Base-by-base conservation (phyloP, 768 basidiomycete species). In the Suillus subaureus region DNA sequence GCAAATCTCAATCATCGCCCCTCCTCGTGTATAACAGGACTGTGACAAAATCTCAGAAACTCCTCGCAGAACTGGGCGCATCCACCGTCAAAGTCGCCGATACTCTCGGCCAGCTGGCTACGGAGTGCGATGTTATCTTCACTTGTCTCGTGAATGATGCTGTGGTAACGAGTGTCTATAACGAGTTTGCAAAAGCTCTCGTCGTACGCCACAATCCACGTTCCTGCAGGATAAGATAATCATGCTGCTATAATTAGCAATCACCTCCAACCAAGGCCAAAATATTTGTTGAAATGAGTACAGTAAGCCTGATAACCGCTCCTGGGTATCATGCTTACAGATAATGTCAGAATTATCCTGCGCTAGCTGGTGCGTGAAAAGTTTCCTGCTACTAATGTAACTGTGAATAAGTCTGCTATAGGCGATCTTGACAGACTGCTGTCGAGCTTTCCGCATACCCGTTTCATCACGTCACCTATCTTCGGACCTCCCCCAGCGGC, bases 271-370 rank as follows among this genome's bases (percentile, higher is more conserved):
- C 81, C 8, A 82, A 78, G 72, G 76, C 81, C 69, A 94, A 89
- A 74, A 90, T 93, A 55, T 94, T 96, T 68, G 89, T 94, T 39
- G 94, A 96, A 70, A 93, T 90, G 15, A 89, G 88, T 77, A 96
- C 94, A 3, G 92, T 93, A 63, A 64, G 87, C 78, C n/a, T 62
- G 33, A 33, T 40, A 37, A 37, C 52, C 16, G 35, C 64, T 23
- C 47, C 35, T 31, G 26, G 16, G 39, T 28, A 37, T 26, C 33
- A 57, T 42, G 60, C 64, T 70, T 64, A 73, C 61, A 45, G 26
- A n/a, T 42, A n/a, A 16, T 63, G 47, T 52, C 69, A 88, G 85
- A 83, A 87, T 55, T 87, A 87, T 66, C 87, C 87, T 33, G 69
- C 81, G 23, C 73, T 88, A 21, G 81, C 85, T 67, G 85, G 83